Conservation (phyloP, 1,139 yeast genomes). For the Geotrichum phurueaensis region DNA sequence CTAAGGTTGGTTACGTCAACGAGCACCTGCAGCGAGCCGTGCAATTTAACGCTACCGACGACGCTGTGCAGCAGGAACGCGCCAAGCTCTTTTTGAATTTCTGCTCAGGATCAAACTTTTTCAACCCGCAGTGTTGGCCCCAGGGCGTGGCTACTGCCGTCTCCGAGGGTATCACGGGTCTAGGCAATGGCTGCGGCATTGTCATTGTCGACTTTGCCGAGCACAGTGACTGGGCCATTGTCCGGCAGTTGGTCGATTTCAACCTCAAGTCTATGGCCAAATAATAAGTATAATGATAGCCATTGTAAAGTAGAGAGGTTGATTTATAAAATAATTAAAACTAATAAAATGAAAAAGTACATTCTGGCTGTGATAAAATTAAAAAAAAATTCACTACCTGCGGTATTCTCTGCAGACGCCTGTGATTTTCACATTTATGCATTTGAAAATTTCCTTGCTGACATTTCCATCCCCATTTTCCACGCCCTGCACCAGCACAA, state of each 20-base stretch:
- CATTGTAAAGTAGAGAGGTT: not conserved
- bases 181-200: slow-evolving; percentile 53
- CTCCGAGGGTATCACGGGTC: slow-evolving; percentile 44
- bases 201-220: slow-evolving; percentile 66
- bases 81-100: slow-evolving; percentile 61
- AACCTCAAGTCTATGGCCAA: slow-evolving; percentile 39
- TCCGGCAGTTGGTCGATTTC: slow-evolving; percentile 47
- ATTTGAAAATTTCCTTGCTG: not conserved
- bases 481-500: not conserved
- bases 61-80: slow-evolving; percentile 35
- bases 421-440: not conserved
- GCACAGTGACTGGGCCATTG: slow-evolving; percentile 53
- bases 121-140: slow-evolving; percentile 73
- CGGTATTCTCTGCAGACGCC: not conserved
- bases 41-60: slow-evolving; percentile 43
- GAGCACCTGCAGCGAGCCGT: slow-evolving; percentile 51
- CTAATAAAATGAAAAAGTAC: no score
- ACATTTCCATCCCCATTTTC: not conserved
- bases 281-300: not conserved
- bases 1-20: slow-evolving; percentile 54
- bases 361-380: no score
- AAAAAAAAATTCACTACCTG: not conserved
- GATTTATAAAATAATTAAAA: not conserved
- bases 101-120: slow-evolving; percentile 70
- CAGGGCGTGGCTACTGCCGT: slow-evolving; percentile 52